Evolutionary conservation across 164 flowering plant species (phyloP), one percentile per base, ranked within the genome.

Genomic region (Kingdonia uniflora): DNA sequence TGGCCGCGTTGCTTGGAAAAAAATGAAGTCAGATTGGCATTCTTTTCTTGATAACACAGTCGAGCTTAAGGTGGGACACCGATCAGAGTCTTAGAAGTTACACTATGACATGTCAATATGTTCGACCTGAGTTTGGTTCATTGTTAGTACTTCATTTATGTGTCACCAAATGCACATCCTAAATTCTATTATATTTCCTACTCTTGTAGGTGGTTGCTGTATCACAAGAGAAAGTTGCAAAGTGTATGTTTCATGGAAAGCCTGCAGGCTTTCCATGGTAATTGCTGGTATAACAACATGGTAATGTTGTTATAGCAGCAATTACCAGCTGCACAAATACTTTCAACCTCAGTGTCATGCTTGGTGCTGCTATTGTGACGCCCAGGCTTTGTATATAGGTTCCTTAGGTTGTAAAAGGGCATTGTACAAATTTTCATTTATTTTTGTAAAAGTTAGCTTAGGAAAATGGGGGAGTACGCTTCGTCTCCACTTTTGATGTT

Each of bases 311-410:
- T 23, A 87, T 87, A n/a, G n/a, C n/a, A n/a, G n/a, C n/a, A n/a
- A n/a, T n/a, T n/a, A n/a, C n/a, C n/a, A n/a, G n/a, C n/a, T 87
- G 94, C 66, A 84, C 96, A 23, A 87, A 87, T 59, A 87, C 94
- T 41, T 87, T 94, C 43, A 87, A 87, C 57, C 94, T 90, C 22
- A 87, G 86, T 71, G 96, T 87, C 19, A 82, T 85, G 96, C 81
- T 87, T 66, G 96, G 88, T 29, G 96, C 94, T 74, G 96, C 74
- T 59, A n/a, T n/a, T n/a, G n/a, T n/a, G n/a, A n/a, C n/a, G n/a
- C n/a, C n/a, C n/a, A n/a, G n/a, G n/a, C n/a, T n/a, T n/a, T n/a
- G n/a, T n/a, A n/a, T n/a, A n/a, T n/a, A n/a, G n/a, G n/a, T n/a
- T n/a, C n/a, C n/a, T n/a, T n/a, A n/a, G n/a, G n/a, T n/a, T n/a